These are phyloP conservation scores for Tolypocladium endophyticum DNA, from an alignment of 2,329 filamentous ascomycete genomes.

Conservation along the genomic window DNA sequence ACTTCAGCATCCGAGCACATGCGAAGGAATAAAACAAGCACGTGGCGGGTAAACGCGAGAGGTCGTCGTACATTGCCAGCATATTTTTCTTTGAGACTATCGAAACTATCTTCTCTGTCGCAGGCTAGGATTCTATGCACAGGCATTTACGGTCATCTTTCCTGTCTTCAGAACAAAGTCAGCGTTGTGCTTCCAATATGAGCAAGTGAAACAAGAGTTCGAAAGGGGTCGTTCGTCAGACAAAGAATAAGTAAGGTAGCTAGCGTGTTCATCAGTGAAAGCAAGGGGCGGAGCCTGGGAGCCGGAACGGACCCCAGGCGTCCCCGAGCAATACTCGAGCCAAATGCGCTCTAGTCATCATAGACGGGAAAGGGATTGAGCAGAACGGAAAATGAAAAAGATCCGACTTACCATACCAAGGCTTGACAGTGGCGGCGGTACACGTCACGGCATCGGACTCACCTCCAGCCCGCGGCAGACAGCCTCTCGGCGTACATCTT, in stretches of 20 bases:
- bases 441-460: slow-evolving; percentile 15
- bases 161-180: slow-evolving; percentile 1
- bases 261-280: slow-evolving; percentile 98
- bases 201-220: not conserved
- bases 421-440: slow-evolving; percentile 10
- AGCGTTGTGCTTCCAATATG: not conserved
- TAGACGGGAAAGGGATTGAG: slow-evolving; percentile 27
- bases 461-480: slow-evolving; percentile 94
- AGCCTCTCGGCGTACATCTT: slow-evolving; percentile 93
- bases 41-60: slow-evolving; percentile 1
- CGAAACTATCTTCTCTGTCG: slow-evolving; percentile 83
- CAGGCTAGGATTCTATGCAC: slow-evolving; percentile 76
- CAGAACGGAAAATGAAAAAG: slow-evolving; percentile 1
- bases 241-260: slow-evolving; percentile 82
- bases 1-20: slow-evolving; percentile 35
- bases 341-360: slow-evolving; percentile 99
- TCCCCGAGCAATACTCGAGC: slow-evolving; percentile 84
- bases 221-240: slow-evolving; percentile 51
- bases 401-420: slow-evolving; percentile 21
- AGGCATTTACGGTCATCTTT: slow-evolving; percentile 13
- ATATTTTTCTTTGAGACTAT: slow-evolving; percentile 72
- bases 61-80: slow-evolving; percentile 62
- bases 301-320: slow-evolving; percentile 67
- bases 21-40: slow-evolving; percentile 9
- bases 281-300: slow-evolving; percentile 43